Percentiles rank a stretch among this genome's conserved stretches.
These are phyloP conservation scores for Stachybotrys elegans DNA, from an alignment of 2,329 filamentous ascomycete species.

Conservation along the genomic window DNA sequence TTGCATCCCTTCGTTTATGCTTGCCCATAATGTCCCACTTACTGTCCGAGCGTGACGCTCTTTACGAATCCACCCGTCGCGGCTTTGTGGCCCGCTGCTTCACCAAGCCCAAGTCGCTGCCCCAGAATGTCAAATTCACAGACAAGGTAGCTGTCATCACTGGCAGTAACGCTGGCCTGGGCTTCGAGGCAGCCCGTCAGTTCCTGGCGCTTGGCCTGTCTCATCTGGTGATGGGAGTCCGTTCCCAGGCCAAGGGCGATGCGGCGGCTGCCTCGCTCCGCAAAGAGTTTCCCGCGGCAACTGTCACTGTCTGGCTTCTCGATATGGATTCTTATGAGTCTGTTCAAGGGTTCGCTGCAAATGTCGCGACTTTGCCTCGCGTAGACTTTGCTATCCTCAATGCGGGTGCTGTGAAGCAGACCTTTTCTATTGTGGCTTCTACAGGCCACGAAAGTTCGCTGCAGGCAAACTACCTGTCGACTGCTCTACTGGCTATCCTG, in stretches of 20 bases:
- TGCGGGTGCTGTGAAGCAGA: slow-evolving; percentile 28
- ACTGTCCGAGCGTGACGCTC: too few relatives aligned
- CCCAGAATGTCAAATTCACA: slow-evolving; percentile 18
- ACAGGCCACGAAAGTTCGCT: slow-evolving; percentile 32
- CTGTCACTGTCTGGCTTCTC: slow-evolving; percentile 43
- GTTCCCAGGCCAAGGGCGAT: slow-evolving; percentile 36
- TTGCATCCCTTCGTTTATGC: too few relatives aligned
- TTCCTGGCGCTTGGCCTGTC: slow-evolving; percentile 33
- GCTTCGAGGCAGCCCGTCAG: slow-evolving; percentile 36
- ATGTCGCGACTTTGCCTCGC: slow-evolving; percentile 26
- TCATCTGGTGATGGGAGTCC: slow-evolving; percentile 42
- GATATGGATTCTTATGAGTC: slow-evolving; percentile 43
- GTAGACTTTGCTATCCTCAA: slow-evolving; percentile 43
- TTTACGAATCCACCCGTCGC: not conserved
- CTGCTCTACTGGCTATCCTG: slow-evolving; percentile 24
- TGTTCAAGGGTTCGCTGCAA: slow-evolving; percentile 33
- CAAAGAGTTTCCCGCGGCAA: slow-evolving; percentile 19
- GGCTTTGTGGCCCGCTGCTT: slow-evolving; percentile 22
- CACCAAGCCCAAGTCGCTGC: slow-evolving; percentile 14
- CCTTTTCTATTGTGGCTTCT: slow-evolving; percentile 18
- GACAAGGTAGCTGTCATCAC: slow-evolving; percentile 41
- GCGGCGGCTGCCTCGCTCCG: slow-evolving; percentile 21
- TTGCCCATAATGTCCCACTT: too few relatives aligned
- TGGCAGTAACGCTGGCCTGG: slow-evolving; percentile 43
- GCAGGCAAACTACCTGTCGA: slow-evolving; percentile 35